Conservation (phyloP, 768 basidiomycete genomes). For the Gyrodon lividus region DNA sequence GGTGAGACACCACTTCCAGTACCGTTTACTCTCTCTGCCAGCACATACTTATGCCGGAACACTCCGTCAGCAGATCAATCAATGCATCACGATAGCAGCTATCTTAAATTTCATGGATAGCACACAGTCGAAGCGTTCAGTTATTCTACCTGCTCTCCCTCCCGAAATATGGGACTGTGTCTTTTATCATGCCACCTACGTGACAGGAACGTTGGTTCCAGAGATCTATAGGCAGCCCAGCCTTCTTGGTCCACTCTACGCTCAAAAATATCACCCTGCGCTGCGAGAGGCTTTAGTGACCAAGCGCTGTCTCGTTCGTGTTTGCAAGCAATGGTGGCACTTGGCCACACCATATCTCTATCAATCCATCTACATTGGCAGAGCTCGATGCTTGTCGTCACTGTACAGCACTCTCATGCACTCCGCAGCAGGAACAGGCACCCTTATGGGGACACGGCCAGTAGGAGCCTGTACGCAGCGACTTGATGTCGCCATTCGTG, state of each 20-base stretch:
- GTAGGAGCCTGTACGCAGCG: constrained; percentile 25
- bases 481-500: constrained; percentile 26
- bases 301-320: constrained; percentile 26
- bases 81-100: too few species aligned
- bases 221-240: constrained; percentile 22
- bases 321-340: constrained; percentile 30
- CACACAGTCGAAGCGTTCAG: background rate
- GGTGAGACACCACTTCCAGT: too few species aligned
- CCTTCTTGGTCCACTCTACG: constrained; percentile 8
- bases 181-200: constrained; percentile 21
- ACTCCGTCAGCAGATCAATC: too few species aligned
- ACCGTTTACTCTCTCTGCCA: too few species aligned
- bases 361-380: constrained; percentile 21
- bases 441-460: constrained; percentile 6
- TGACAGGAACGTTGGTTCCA: constrained; percentile 20
- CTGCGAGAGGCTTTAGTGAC: constrained; percentile 24
- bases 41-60: too few species aligned
- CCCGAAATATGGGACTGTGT: constrained; percentile 26
- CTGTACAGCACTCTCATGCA: constrained; percentile 14
- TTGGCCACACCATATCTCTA: constrained; percentile 26
- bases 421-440: constrained; percentile 11
- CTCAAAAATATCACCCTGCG: background rate
- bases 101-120: background rate
- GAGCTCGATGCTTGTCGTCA: constrained; percentile 16
- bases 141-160: constrained; percentile 9